Conservation (phyloP, 164 flowering plant species). For the Brasenia schreberi region DNA sequence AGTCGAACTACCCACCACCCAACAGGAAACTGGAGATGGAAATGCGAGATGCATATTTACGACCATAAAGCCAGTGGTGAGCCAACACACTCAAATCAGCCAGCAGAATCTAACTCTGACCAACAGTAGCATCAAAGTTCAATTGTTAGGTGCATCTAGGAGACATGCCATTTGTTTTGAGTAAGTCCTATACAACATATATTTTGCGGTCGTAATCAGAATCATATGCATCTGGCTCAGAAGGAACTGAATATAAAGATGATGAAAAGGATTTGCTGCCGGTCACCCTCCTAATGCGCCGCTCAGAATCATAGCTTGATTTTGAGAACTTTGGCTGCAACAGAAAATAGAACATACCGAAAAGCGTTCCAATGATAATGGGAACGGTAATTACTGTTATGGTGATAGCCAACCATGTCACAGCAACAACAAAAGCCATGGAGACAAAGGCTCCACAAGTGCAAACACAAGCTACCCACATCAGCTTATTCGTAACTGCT, state of each 20-base stretch:
- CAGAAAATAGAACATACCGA: conserved; percentile 77
- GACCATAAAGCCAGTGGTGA: too few relatives aligned
- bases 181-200: conserved; percentile 38
- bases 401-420: conserved; percentile 69
- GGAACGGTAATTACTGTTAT: conserved; percentile 55
- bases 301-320: conserved; percentile 46
- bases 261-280: conserved; percentile 89
- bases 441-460: conserved; percentile 78
- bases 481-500: conserved; percentile 78
- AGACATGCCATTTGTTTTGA: neutral
- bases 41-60: too few relatives aligned
- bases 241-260: conserved; percentile 48
- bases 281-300: conserved; percentile 62
- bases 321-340: conserved; percentile 47
- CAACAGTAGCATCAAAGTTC: too few relatives aligned
- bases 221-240: conserved; percentile 65
- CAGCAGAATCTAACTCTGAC: too few relatives aligned
- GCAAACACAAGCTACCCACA: conserved; percentile 92
- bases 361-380: conserved; percentile 67
- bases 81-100: too few relatives aligned
- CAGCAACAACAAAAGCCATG: conserved; percentile 66
- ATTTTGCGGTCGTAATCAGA: conserved; percentile 60
- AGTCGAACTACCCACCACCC: too few relatives aligned
- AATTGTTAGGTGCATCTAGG: too few relatives aligned
- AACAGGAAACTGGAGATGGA: too few relatives aligned